Evolutionary conservation across 257 asterid genomes (phyloP).

Genomic region (Nicotiana knightiana): DNA sequence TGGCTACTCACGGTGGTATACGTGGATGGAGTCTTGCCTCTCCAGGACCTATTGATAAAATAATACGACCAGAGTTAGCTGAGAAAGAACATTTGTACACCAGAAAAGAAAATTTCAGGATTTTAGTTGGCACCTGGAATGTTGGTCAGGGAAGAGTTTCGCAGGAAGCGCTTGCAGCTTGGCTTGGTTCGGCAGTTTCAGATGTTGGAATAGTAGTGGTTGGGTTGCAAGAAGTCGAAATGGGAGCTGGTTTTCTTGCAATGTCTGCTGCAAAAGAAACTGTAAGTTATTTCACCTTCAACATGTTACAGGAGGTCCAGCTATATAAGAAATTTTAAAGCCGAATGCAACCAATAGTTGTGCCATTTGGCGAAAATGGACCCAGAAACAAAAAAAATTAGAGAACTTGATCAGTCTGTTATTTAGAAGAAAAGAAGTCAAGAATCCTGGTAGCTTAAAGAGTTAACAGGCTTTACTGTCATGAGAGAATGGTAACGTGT

Average conservation of each 20-base stretch:
- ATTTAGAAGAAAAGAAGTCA: neutral
- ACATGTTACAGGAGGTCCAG: neutral
- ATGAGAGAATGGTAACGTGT: neutral
- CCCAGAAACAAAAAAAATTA: neutral
- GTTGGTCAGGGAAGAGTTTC: slow-evolving; percentile 97
- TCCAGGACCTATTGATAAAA: slow-evolving; percentile 71
- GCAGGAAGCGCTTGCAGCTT: slow-evolving; percentile 71
- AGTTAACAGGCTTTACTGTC: neutral
- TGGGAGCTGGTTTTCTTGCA: slow-evolving; percentile 99
- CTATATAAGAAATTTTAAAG: neutral
- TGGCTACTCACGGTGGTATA: slow-evolving; percentile 94
- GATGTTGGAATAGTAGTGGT: slow-evolving; percentile 86
- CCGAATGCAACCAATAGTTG: neutral
- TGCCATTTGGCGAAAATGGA: neutral
- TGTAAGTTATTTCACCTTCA: slow-evolving; percentile 32
- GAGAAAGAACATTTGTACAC: slow-evolving; percentile 53
- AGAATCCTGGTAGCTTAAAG: neutral
- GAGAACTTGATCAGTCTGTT: neutral
- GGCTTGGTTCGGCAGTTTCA: slow-evolving; percentile 72
- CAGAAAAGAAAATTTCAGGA: slow-evolving; percentile 42
- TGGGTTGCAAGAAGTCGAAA: slow-evolving; percentile 94
- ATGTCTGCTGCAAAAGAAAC: slow-evolving; percentile 99
- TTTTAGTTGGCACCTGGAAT: slow-evolving; percentile 89
- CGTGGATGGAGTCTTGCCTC: slow-evolving; percentile 92
- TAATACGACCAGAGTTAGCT: slow-evolving; percentile 53